Base-by-base conservation (phyloP, 495 filamentous ascomycete genomes). In the Penicillium nucicola region DNA sequence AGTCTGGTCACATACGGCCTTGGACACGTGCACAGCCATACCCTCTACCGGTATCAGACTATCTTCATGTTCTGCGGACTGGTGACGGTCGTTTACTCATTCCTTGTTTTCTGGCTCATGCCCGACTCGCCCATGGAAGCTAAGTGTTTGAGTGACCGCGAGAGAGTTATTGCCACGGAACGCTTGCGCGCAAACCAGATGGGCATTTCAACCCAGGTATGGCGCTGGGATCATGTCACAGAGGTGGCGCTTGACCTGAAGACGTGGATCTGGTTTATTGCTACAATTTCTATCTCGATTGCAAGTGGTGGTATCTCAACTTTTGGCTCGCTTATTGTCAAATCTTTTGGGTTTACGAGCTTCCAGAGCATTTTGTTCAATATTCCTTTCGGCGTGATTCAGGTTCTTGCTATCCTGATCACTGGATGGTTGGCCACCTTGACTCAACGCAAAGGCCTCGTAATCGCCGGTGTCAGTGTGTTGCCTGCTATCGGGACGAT, bases 141-240 rank as follows among this genome's bases (percentile, higher is more conserved):
- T 9, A 66, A 64, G 15, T 76, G 61, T 40, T 58, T 77, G 17
- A 65, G 41, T 18, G 60, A 71, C 3, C 62, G 72, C 3, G 73
- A 80, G 36, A 75, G 68, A 17, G 55, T 76, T 17, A 70, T 78
- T 56, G 75, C 74, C 8, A 68, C 81, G 11, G 73, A 83, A 58
- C 69, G 80, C 15, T 67, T 82, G 15, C 68, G 75, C 3, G 69
- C 68, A 4, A 82, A 84, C 42, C 72, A 82, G 48, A 77, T 77
- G 48, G 81, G 81, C 14, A 69, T 83, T 4, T 70, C 38, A 68
- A 78, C 58, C 3, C 45, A 57, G 17, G 45, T 64, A 37, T 79
- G 79, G 56, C 72, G 64, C 40, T 72, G 75, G 37, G 79, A 84
- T 31, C 73, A 76, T 42, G 69, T 65, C 17, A 73, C 74, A 14